Evolutionary conservation across 768 basidiomycete species (phyloP).

Genomic region (Lentinula lateritia): DNA sequence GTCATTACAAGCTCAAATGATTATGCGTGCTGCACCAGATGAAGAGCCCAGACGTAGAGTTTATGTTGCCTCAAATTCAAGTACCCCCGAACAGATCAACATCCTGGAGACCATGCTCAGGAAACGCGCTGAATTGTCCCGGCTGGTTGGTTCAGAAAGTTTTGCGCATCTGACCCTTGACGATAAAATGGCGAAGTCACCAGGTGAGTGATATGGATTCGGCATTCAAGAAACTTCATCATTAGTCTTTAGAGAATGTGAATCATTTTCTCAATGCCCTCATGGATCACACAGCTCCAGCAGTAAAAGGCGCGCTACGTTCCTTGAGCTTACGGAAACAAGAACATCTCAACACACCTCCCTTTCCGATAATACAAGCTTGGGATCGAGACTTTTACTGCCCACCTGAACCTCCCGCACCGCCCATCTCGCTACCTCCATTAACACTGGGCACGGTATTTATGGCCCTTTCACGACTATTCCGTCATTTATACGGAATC

Average conservation of each 20-base stretch:
- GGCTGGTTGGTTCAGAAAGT: slow-evolving; percentile 77
- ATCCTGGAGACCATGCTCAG: slow-evolving; percentile 71
- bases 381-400: slow-evolving; percentile 98
- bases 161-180: slow-evolving; percentile 83
- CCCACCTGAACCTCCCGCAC: slow-evolving; percentile 69
- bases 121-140: slow-evolving; percentile 78
- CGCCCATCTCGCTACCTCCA: slow-evolving; percentile 65
- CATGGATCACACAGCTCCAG: slow-evolving; percentile 72
- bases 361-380: slow-evolving; percentile 70
- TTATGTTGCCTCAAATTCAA: slow-evolving; percentile 79
- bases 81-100: slow-evolving; percentile 66
- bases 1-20: slow-evolving; percentile 88
- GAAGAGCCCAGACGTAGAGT: slow-evolving; percentile 79
- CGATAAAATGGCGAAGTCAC: slow-evolving; percentile 97
- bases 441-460: slow-evolving; percentile 89
- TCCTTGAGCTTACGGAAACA: slow-evolving; percentile 70
- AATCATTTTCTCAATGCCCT: slow-evolving; percentile 78
- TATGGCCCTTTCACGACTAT: slow-evolving; percentile 86
- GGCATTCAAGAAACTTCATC: not conserved
- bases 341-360: slow-evolving; percentile 52
- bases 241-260: slow-evolving; percentile 63
- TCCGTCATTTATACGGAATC: slow-evolving; percentile 84
- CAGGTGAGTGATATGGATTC: slow-evolving; percentile 44
- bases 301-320: slow-evolving; percentile 69
- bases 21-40: slow-evolving; percentile 81